Percentiles rank a stretch among this genome's conserved stretches.
Evolutionary conservation across 192 early-diverging fungal genomes (phyloP).

Genomic region (Phlyctochytrium arcticum): DNA sequence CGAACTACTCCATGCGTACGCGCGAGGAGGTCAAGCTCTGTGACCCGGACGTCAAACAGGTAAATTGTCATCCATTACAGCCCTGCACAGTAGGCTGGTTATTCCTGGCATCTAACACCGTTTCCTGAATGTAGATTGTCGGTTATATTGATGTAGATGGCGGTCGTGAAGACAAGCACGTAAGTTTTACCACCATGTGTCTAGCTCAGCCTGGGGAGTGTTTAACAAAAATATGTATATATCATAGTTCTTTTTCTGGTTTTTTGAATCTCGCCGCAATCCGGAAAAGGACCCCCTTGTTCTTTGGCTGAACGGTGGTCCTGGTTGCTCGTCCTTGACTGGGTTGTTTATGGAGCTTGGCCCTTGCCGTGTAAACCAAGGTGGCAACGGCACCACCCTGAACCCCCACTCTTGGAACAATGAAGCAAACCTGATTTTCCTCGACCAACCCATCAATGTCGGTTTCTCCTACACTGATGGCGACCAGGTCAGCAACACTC

Average conservation of each 20-base stretch:
- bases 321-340: conserved; percentile 70
- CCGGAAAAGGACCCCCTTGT: conserved; percentile 72
- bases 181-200: background rate
- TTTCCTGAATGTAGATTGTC: conserved; percentile 19
- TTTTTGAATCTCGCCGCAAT: conserved; percentile 86
- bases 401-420: conserved; percentile 89
- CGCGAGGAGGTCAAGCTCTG: conserved; percentile 60
- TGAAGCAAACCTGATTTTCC: conserved; percentile 66
- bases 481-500: conserved; percentile 63
- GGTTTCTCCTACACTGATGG: conserved; percentile 75
- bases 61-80: conserved; percentile 6
- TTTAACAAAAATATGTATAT: background rate
- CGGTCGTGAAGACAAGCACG: conserved; percentile 29
- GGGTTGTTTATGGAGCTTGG: conserved; percentile 77
- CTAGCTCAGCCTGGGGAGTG: background rate
- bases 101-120: too few species aligned
- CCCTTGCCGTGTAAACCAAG: conserved; percentile 79
- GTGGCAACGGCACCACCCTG: conserved; percentile 58
- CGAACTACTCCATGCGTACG: conserved; percentile 30
- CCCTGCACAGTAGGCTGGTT: conserved; percentile 4
- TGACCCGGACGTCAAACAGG: conserved; percentile 82
- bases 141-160: conserved; percentile 51
- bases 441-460: conserved; percentile 74
- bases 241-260: conserved; percentile 89
- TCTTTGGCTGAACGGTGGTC: conserved; percentile 74